Percentiles rank a stretch among this genome's conserved stretches.
Conservation (phyloP, 2,329 filamentous ascomycete species). For the Nannizziopsis arthrosporioides region DNA sequence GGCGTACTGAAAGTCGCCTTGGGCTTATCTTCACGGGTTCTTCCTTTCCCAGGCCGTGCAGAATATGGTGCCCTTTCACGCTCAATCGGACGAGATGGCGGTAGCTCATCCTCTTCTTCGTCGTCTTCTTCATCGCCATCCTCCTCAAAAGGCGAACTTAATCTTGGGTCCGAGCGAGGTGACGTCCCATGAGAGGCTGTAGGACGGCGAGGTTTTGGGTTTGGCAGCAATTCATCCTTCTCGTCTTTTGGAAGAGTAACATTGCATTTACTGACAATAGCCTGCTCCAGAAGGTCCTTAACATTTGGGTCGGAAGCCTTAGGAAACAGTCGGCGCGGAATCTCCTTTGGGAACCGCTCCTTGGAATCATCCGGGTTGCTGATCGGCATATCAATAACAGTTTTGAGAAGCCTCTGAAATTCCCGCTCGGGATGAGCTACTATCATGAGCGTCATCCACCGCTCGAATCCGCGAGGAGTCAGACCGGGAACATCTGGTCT, state of each 20-base stretch:
- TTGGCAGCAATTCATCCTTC: conserved; percentile 23
- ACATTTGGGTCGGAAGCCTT: conserved; percentile 44
- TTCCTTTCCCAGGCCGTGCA: conserved; percentile 48
- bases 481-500: conserved; percentile 52
- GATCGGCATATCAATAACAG: conserved; percentile 61
- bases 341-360: conserved; percentile 66
- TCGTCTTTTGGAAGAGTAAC: conserved; percentile 34
- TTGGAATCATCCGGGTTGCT: conserved; percentile 52
- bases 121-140: conserved; percentile 25
- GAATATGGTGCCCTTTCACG: conserved; percentile 55
- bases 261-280: conserved; percentile 44
- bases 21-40: conserved; percentile 39
- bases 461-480: conserved; percentile 55
- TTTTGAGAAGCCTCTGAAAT: conserved; percentile 55
- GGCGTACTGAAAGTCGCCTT: conserved; percentile 1
- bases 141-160: conserved; percentile 19
- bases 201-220: conserved; percentile 17
- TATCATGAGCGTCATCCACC: conserved; percentile 62
- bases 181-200: conserved; percentile 1
- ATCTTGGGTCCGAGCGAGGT: conserved; percentile 14
- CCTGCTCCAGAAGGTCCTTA: conserved; percentile 49
- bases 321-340: conserved; percentile 63
- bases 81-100: conserved; percentile 45
- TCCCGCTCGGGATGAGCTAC: conserved; percentile 67
- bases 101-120: conserved; percentile 31